Evolutionary conservation across 148 eudicot species (phyloP).

Genomic region (Chenopodium formosanum): DNA sequence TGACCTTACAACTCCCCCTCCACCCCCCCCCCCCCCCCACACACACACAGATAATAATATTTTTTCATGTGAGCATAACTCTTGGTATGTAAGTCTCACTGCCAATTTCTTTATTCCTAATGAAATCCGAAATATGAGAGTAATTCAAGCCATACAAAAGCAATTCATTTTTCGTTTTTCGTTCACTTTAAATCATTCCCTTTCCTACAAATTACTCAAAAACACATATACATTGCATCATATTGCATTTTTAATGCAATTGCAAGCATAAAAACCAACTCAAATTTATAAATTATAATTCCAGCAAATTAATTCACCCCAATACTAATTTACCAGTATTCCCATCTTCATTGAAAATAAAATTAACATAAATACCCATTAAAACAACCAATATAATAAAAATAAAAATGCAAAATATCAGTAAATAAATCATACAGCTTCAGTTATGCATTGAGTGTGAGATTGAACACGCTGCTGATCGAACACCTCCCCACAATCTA

Average conservation of each 20-base stretch:
- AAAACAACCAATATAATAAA: background rate
- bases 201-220: background rate
- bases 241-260: background rate
- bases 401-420: background rate
- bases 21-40: no score
- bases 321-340: background rate
- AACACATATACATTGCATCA: background rate
- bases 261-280: background rate
- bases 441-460: slow-evolving; percentile 91
- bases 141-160: background rate
- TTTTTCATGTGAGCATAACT: no score
- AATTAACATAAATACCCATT: background rate
- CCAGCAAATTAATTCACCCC: background rate
- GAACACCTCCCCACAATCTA: slow-evolving; percentile 74
- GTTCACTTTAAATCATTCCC: background rate
- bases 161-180: background rate
- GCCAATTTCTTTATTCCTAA: no score
- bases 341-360: background rate
- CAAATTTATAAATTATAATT: background rate
- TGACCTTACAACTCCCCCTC: background rate
- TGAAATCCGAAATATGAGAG: background rate
- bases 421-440: slow-evolving; percentile 49
- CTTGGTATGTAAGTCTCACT: no score
- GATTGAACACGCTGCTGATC: slow-evolving; percentile 62
- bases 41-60: no score